Conservation (phyloP, 768 basidiomycete genomes). For the Mrakia gelida region DNA sequence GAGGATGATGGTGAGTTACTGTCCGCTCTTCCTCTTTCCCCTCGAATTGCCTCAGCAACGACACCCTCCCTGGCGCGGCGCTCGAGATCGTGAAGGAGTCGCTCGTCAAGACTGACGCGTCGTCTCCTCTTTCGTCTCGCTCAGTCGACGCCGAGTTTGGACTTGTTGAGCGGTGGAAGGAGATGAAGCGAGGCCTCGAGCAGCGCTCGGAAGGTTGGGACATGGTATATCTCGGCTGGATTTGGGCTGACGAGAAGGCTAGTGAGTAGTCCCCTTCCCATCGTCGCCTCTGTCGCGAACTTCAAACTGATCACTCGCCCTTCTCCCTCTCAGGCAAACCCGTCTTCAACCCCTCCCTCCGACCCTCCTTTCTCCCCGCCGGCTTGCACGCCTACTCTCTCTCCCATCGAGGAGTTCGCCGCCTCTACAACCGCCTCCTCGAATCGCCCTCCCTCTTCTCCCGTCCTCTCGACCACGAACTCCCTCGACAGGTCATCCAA, state of each 20-base stretch:
- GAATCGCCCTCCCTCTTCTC: not conserved
- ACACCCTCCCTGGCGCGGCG: too few relatives aligned
- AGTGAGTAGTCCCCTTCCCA: not conserved
- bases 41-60: not conserved
- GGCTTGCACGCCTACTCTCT: constrained; percentile 16
- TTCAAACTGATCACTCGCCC: not conserved
- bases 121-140: not conserved
- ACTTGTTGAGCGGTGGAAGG: not conserved
- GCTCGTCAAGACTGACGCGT: not conserved
- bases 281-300: not conserved
- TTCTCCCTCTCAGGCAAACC: not conserved
- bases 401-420: constrained; percentile 8
- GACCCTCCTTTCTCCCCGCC: not conserved
- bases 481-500: not conserved
- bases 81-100: too few relatives aligned
- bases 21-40: not conserved
- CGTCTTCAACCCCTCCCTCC: not conserved
- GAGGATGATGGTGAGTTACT: constrained; percentile 16
- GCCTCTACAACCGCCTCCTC: not conserved
- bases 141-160: constrained; percentile 21
- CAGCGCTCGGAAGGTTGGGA: constrained; percentile 15
- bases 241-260: not conserved
- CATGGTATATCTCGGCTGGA: constrained; percentile 24
- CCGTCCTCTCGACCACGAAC: constrained; percentile 21
- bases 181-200: constrained; percentile 12